Evolutionary conservation across 2,329 filamentous ascomycete species (phyloP).

Genomic region (Fusarium napiforme): DNA sequence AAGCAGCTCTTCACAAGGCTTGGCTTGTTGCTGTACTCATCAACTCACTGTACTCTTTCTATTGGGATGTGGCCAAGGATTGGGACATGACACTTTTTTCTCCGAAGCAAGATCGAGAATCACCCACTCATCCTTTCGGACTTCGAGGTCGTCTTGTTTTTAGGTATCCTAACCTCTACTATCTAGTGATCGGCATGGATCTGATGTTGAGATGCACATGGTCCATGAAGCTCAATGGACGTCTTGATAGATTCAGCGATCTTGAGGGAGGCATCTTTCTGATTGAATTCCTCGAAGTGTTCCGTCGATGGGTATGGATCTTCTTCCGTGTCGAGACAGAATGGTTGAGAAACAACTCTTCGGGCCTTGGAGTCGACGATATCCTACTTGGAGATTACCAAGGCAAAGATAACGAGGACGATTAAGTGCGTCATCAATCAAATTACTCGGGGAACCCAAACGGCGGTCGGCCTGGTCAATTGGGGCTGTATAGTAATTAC

Average conservation of each 20-base stretch:
- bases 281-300: slow-evolving; percentile 86
- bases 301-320: slow-evolving; percentile 94
- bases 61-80: slow-evolving; percentile 96
- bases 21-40: slow-evolving; percentile 80
- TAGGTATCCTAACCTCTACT: slow-evolving; percentile 79
- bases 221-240: slow-evolving; percentile 86
- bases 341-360: slow-evolving; percentile 72
- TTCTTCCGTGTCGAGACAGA: slow-evolving; percentile 96
- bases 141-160: slow-evolving; percentile 81
- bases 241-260: slow-evolving; percentile 85
- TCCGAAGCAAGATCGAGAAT: slow-evolving; percentile 63
- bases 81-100: slow-evolving; percentile 93
- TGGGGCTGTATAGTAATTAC: slow-evolving; percentile 36
- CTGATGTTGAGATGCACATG: slow-evolving; percentile 88
- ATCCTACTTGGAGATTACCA: slow-evolving; percentile 79
- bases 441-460: slow-evolving; percentile 5
- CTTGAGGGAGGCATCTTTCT: slow-evolving; percentile 90
- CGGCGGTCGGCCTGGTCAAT: slow-evolving; percentile 17
- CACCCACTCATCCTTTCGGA: slow-evolving; percentile 77
- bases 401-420: slow-evolving; percentile 64
- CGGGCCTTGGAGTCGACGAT: slow-evolving; percentile 71
- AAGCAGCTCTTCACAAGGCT: slow-evolving; percentile 60
- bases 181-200: slow-evolving; percentile 81
- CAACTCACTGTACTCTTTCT: slow-evolving; percentile 96
- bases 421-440: slow-evolving; percentile 38